Conservation (phyloP, 2,329 filamentous ascomycete species). For the Waltergamsia citrina region DNA sequence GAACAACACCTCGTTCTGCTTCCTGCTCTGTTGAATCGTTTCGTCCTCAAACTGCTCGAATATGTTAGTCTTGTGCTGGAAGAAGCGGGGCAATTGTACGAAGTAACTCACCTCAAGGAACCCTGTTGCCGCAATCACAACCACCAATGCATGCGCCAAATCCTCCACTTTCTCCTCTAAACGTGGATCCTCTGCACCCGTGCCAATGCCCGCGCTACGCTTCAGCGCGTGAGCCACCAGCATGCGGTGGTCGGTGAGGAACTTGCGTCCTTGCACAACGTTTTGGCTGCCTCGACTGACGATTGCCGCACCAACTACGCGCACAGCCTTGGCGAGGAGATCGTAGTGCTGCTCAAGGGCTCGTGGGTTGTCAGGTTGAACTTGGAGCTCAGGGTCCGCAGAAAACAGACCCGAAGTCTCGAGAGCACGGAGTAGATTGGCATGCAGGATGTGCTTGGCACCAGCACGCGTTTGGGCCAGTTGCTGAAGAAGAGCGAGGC, state of each 20-base stretch:
- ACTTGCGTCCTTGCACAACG: slow-evolving; percentile 67
- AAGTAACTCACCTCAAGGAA: slow-evolving; percentile 67
- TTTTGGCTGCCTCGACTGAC: slow-evolving; percentile 77
- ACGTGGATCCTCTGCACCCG: slow-evolving; percentile 20
- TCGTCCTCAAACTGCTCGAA: slow-evolving; percentile 29
- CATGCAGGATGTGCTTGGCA: slow-evolving; percentile 78
- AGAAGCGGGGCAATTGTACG: neutral
- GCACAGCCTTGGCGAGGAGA: slow-evolving; percentile 69
- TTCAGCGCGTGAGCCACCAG: slow-evolving; percentile 88
- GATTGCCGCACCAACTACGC: slow-evolving; percentile 74
- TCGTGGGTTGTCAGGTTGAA: slow-evolving; percentile 59
- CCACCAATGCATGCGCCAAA: slow-evolving; percentile 75
- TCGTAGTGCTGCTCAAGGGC: slow-evolving; percentile 77
- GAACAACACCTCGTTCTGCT: slow-evolving; percentile 24
- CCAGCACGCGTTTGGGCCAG: slow-evolving; percentile 78
- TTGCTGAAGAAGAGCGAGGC: slow-evolving; percentile 73
- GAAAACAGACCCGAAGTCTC: slow-evolving; percentile 78
- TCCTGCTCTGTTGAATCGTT: slow-evolving; percentile 19
- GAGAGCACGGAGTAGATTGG: slow-evolving; percentile 75
- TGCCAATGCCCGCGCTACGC: slow-evolving; percentile 70
- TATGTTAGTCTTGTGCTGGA: slow-evolving; percentile 8
- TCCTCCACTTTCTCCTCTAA: slow-evolving; percentile 60
- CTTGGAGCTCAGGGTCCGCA: slow-evolving; percentile 85
- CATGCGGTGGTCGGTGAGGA: slow-evolving; percentile 73
- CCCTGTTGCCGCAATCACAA: slow-evolving; percentile 71